A percentile compares a stretch with the other conserved stretches of the same genome.
Conservation (phyloP, 768 basidiomycete genomes). For the Leccinellum albellum region DNA sequence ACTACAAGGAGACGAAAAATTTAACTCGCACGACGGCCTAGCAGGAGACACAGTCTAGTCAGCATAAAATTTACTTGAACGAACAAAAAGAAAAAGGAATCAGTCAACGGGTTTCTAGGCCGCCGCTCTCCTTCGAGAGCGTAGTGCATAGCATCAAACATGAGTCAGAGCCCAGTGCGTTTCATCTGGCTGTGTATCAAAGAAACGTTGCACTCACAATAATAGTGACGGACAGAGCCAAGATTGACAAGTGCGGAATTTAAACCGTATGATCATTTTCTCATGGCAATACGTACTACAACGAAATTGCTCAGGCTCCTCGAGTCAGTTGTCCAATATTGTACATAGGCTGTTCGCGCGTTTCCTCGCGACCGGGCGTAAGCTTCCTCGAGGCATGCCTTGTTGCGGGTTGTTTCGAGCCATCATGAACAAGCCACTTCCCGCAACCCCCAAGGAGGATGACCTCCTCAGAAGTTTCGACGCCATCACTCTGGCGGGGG, state of each 20-base stretch:
- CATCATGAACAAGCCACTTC: constrained; percentile 22
- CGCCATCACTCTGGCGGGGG: constrained; percentile 22
- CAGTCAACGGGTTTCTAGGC: constrained; percentile 68
- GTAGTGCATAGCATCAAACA: constrained; percentile 50
- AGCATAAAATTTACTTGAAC: neutral
- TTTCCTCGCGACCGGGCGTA: constrained; percentile 4
- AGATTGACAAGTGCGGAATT: neutral
- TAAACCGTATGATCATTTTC: neutral
- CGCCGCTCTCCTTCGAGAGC: constrained; percentile 44
- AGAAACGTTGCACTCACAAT: neutral
- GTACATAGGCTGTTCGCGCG: constrained; percentile 3
- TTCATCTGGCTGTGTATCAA: constrained; percentile 37
- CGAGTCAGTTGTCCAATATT: constrained; percentile 21
- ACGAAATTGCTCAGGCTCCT: neutral
- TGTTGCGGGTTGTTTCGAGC: neutral
- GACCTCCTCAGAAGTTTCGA: constrained; percentile 34
- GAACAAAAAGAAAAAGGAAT: constrained; percentile 24
- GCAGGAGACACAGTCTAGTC: neutral
- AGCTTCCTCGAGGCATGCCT: constrained; percentile 7
- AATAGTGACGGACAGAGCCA: neutral
- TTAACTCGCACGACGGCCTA: constrained; percentile 1
- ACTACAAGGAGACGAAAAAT: neutral
- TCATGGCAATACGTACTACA: constrained; percentile 13
- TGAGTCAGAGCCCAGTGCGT: constrained; percentile 61
- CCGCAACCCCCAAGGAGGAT: constrained; percentile 8